phyloP scores from a whole-genome alignment of 148 eudicot species.

The Amaranthus hypochondriacus region DNA sequence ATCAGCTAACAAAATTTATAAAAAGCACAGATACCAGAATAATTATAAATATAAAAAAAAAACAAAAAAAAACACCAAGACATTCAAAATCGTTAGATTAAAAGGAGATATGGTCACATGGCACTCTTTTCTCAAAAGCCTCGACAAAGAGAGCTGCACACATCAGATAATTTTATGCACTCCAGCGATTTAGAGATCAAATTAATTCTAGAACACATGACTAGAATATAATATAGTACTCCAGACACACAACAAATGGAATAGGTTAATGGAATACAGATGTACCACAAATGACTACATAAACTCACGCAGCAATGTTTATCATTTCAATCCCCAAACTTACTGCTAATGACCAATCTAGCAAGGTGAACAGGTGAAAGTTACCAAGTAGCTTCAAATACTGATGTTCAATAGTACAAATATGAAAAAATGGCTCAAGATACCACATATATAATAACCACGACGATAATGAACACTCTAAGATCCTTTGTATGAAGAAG shows the following conservation, averaged over 20 bases:
- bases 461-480: neutral
- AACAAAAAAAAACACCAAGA: neutral
- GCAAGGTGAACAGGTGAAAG: neutral
- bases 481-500: no score
- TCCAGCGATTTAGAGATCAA: neutral
- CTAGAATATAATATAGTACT: neutral
- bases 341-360: no score
- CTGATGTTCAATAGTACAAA: no score
- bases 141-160: neutral
- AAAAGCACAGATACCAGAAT: neutral
- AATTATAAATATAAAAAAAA: neutral
- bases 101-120: neutral
- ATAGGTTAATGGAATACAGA: no score
- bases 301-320: neutral
- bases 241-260: neutral
- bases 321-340: constrained; percentile 3
- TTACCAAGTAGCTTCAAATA: no score
- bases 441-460: neutral
- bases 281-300: neutral
- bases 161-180: neutral
- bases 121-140: neutral
- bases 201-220: neutral
- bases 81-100: neutral
- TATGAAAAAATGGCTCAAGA: neutral
- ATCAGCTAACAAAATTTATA: neutral